Base-by-base conservation (phyloP, 371 early-diverging fungal species). In the Funneliformis caledonium region DNA sequence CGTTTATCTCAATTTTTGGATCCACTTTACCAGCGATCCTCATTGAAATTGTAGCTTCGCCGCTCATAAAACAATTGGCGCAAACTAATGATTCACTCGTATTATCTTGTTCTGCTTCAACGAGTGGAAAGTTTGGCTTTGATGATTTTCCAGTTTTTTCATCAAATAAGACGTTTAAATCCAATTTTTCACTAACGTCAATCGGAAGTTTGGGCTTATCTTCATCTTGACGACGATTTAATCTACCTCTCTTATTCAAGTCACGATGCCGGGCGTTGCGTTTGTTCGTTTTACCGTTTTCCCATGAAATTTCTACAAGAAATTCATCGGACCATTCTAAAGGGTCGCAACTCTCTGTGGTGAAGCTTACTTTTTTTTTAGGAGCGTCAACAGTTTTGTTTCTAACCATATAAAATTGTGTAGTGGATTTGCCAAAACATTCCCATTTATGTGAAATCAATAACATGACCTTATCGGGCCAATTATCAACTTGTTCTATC, bases 401-500 rank as follows among this genome's bases (percentile, higher is more conserved):
- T 62, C 60, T 45, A 8, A 64, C 43, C 16, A 76, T 62, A 64
- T n/a, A 76, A 48, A 4, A 64, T 76, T 76, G 76, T 10, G 62
- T 61, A 0, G 47, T 48, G 2, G 14, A n/a, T 76, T 76, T n/a
- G 10, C 77, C 77, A 48, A 64, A 76, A 12, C 77, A 76, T 43
- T 76, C 16, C 61, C 64, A 64, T 64, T 76, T 60, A 14, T 76
- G 45, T 1, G 14, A 37, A 4, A 76, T 47, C 37, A 76, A 42
- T 62, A 76, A 22, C n/a, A 76, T 76, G 11, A 76, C 64, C 1
- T 76, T 76, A 4, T 42, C 62, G 19, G 77, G 77, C 77, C 77
- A 76, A 60, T 60, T 45, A 0, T 43, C 10, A 22, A 76, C 12
- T 11, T 16, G 7, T 22, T 76, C 6, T 2, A 60, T 12, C 11